Base-by-base conservation (phyloP, 1,139 yeast genomes). In the Yamadazyma sp. region DNA sequence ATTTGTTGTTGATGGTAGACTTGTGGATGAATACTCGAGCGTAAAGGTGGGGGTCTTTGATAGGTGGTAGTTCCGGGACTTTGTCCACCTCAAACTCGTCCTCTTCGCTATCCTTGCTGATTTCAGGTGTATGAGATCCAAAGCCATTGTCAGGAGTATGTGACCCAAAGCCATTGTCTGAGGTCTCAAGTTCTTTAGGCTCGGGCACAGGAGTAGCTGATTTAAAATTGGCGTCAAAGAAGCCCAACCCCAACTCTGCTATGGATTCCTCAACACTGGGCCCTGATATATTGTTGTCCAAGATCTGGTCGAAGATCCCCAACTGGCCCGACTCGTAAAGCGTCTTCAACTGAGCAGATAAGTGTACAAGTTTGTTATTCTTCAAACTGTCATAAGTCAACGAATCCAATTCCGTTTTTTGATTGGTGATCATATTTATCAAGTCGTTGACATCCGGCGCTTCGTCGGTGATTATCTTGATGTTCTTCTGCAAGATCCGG, bases 1-100 rank as follows among this genome's bases (percentile, higher is more conserved):
- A 61, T 47, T 80, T 76, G 45, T 77, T 78, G 44, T 80, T 78
- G 20, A 83, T 76, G 6, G 79, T 69, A 0, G 97, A 89, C 47
- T 81, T 82, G 58, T 92, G 97, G 17, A 84, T 78, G 53, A 89
- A 92, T 0, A 89, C 96, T 38, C 86, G 75, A 9, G 81, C 78
- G 44, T 71, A 67, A 17, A 90, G 72, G 4, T 67, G 69, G 1
- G 76, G 74, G 52, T 85, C 78, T 9, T 68, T 60, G 37, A 92
- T 86, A 17, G 60, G 61, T 0, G 97, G 97, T 18, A 90, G 61
- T 5, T 70, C 68, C 1, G 97, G 97, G n/a, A 15, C 20, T 4
- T 14, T 16, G n/a, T 10, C 18, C 5, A 20, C n/a, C n/a, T n/a
- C n/a, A n/a, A n/a, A n/a, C n/a, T n/a, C n/a, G 13, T 27, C 29